These are phyloP conservation scores for Parastagonospora nodorum DNA, from an alignment of 2,329 filamentous ascomycete species.

Conservation along the genomic window DNA sequence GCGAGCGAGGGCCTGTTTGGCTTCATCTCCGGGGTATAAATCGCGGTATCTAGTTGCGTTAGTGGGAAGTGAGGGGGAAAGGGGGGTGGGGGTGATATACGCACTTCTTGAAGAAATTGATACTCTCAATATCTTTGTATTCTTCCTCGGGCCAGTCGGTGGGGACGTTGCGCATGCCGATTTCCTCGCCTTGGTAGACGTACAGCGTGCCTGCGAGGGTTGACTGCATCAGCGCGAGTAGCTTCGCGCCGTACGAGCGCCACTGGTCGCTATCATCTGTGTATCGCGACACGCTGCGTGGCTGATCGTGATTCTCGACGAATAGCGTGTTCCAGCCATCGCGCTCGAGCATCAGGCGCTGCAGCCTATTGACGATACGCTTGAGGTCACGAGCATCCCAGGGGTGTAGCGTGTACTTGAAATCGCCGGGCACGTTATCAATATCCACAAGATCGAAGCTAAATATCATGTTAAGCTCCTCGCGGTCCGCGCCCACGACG, in stretches of 20 bases:
- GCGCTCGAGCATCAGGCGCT: conserved; percentile 45
- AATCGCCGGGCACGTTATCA: conserved; percentile 44
- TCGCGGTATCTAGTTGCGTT: conserved; percentile 27
- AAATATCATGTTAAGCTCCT: conserved; percentile 72
- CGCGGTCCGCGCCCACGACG: conserved; percentile 49
- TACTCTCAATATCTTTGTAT: conserved; percentile 60
- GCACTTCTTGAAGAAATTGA: conserved; percentile 59
- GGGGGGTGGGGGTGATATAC: neutral
- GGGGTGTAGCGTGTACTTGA: conserved; percentile 39
- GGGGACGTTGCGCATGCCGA: conserved; percentile 58
- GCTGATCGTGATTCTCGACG: conserved; percentile 60
- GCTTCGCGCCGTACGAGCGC: conserved; percentile 54
- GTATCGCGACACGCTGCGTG: conserved; percentile 55
- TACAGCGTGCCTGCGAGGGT: conserved; percentile 55
- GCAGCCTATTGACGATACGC: conserved; percentile 38
- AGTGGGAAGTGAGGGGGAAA: neutral
- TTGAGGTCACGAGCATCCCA: conserved; percentile 44
- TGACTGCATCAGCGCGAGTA: conserved; percentile 55
- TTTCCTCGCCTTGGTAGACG: conserved; percentile 58
- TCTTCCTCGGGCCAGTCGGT: conserved; percentile 50
- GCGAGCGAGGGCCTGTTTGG: conserved; percentile 34
- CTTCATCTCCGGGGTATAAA: conserved; percentile 33
- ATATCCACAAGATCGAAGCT: conserved; percentile 52
- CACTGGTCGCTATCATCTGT: conserved; percentile 54
- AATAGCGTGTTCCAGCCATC: conserved; percentile 57